Evolutionary conservation across 2,329 filamentous ascomycete genomes (phyloP).

Genomic region (Penicillium corylophilum): DNA sequence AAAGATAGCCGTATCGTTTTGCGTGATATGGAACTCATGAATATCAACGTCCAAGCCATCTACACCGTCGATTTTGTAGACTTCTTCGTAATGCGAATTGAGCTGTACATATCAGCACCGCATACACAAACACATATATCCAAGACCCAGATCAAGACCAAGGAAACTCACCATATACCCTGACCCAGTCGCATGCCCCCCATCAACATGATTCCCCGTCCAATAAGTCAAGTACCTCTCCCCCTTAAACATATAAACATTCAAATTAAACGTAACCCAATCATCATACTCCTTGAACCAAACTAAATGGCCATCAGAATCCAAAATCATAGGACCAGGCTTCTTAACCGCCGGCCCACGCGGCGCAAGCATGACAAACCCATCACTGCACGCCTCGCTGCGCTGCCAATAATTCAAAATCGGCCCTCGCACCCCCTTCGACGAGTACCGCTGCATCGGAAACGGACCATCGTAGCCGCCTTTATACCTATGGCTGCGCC

Average conservation of each 20-base stretch:
- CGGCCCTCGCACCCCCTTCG: constrained; percentile 23
- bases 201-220: constrained; percentile 48
- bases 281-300: constrained; percentile 42
- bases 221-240: constrained; percentile 51
- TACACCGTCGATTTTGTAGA: constrained; percentile 39
- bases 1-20: constrained; percentile 44
- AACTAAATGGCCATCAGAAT: constrained; percentile 45
- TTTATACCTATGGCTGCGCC: constrained; percentile 19
- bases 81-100: constrained; percentile 35
- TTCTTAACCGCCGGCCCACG: constrained; percentile 33
- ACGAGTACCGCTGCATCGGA: constrained; percentile 28
- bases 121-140: not conserved
- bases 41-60: constrained; percentile 40
- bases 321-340: constrained; percentile 47
- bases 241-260: constrained; percentile 46
- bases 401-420: constrained; percentile 26
- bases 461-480: constrained; percentile 24
- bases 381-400: constrained; percentile 38
- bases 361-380: constrained; percentile 44
- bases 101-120: constrained; percentile 17
- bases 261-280: constrained; percentile 47
- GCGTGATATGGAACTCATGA: constrained; percentile 48
- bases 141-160: no score
- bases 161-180: constrained; percentile 45
- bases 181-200: constrained; percentile 48